These are phyloP conservation scores for Fusarium metavorans DNA, from an alignment of 2,329 filamentous ascomycete genomes.

Conservation along the genomic window DNA sequence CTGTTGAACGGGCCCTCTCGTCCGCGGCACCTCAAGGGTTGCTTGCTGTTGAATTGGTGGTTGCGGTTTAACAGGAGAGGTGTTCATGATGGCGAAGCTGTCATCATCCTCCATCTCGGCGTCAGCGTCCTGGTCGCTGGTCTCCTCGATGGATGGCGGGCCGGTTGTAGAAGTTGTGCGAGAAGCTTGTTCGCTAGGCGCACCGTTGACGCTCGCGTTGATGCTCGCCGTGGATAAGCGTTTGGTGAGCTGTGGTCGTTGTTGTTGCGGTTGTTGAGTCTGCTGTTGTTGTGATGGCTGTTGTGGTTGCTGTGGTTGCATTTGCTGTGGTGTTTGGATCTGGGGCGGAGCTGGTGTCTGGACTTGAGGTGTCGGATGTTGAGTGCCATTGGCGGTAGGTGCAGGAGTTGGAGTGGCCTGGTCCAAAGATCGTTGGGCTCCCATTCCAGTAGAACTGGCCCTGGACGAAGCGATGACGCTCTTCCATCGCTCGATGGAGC, in stretches of 20 bases:
- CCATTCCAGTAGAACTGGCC: conserved; percentile 58
- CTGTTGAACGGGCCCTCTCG: conserved; percentile 53
- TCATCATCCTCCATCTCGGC: conserved; percentile 71
- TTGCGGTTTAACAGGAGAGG: conserved; percentile 54
- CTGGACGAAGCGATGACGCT: conserved; percentile 67
- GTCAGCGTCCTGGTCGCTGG: conserved; percentile 58
- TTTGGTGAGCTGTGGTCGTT: conserved; percentile 41
- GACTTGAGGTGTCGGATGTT: conserved; percentile 30
- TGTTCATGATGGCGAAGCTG: conserved; percentile 63
- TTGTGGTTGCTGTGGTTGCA: conserved; percentile 28
- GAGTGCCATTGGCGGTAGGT: conserved; percentile 38
- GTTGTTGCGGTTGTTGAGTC: conserved; percentile 6
- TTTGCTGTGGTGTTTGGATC: conserved; percentile 24
- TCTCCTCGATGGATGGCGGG: conserved; percentile 59
- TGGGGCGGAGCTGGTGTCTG: conserved; percentile 36
- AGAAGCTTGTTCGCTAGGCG: conserved; percentile 49
- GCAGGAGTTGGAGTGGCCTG: conserved; percentile 44
- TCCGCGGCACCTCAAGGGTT: conserved; percentile 58
- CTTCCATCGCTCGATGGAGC: conserved; percentile 73
- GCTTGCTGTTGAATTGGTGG: conserved; percentile 55
- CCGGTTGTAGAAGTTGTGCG: conserved; percentile 50
- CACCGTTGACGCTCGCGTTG: conserved; percentile 51
- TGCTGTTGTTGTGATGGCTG: conserved; percentile 17
- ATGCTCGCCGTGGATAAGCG: conserved; percentile 52
- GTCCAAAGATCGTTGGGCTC: conserved; percentile 63